Evolutionary conservation across 345 rosid genomes (phyloP), one percentile per base, ranked within the genome.

Genomic region (Salix arbutifolia): DNA sequence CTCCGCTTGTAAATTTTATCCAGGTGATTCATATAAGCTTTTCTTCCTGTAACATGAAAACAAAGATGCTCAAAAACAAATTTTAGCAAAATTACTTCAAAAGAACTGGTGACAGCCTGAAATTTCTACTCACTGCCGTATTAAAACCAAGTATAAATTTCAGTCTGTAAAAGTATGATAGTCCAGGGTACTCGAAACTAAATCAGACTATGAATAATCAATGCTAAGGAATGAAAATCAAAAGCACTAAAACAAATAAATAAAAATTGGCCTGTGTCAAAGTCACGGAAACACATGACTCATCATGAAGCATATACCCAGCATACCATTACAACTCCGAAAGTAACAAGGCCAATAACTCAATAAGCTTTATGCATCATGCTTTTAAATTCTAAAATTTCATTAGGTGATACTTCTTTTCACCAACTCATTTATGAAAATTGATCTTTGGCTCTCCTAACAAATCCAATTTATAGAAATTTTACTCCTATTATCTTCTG

Each of bases 1-100:
- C 91, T 93, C 80, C 88, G 91, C 86, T 85, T 90, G 81, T 96
- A 96, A 74, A 96, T 86, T 77, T 93, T 89, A 77, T 93, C 95
- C 91, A 93, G 77, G 74, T 92, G 80, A 35, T 90, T 87, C 86
- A 92, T 85, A 70, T 96, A 96, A 44, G 94, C 93, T 78, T 87
- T 91, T 84, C 98, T 91, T 64, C 99, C 99, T 92, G 81, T 42
- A 79, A 67, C 19, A 79, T 10, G 70, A 28, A 70, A 75, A 73
- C 11, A 33, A 35, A 62, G 14, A 40, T 31, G 40, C 25, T 28
- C 69, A 62, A 62, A 46, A 46, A 14, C 44, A 40, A 40, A 40
- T 40, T 40, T 40, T 40, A 40, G 50, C 5, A 4, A 46, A 46
- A 14, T 14, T 46, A 46, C 50, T 13, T 11, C 17, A 46, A 46